These are phyloP conservation scores for Leccinum rimulosum DNA, from an alignment of 768 basidiomycete species.

Conservation along the genomic window DNA sequence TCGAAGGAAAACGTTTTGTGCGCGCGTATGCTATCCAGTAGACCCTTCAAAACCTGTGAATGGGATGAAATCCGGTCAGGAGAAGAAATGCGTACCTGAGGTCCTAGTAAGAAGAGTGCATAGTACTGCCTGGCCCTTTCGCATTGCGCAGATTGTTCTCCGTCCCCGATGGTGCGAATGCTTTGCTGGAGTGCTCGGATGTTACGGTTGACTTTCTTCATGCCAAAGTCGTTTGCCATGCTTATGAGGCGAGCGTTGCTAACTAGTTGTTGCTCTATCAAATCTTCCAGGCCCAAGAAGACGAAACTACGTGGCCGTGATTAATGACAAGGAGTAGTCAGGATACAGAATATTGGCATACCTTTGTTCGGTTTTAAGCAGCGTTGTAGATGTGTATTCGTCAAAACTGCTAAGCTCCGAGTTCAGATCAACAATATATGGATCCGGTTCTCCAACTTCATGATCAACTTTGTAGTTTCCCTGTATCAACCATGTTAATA, in stretches of 20 bases:
- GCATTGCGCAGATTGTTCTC: constrained; percentile 63
- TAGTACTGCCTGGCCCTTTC: constrained; percentile 79
- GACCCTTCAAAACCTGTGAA: constrained; percentile 47
- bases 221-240: constrained; percentile 67
- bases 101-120: constrained; percentile 68
- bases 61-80: not conserved
- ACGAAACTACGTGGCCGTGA: constrained; percentile 58
- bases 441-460: constrained; percentile 89
- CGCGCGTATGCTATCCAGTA: constrained; percentile 69
- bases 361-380: constrained; percentile 67
- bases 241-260: constrained; percentile 69
- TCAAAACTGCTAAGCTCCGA: constrained; percentile 74
- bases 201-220: constrained; percentile 85
- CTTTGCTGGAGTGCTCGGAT: constrained; percentile 91
- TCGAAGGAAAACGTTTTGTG: constrained; percentile 78
- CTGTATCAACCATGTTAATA: constrained; percentile 38
- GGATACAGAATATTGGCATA: constrained; percentile 36
- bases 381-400: constrained; percentile 57
- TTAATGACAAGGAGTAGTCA: not conserved
- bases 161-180: constrained; percentile 70
- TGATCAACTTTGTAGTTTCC: constrained; percentile 81
- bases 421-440: constrained; percentile 84
- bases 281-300: constrained; percentile 78
- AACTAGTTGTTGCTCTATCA: constrained; percentile 84
- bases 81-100: constrained; percentile 52